These are phyloP conservation scores for Paracorniculantispora psalliotae DNA, from an alignment of 2,329 filamentous ascomycete species.

Conservation along the genomic window DNA sequence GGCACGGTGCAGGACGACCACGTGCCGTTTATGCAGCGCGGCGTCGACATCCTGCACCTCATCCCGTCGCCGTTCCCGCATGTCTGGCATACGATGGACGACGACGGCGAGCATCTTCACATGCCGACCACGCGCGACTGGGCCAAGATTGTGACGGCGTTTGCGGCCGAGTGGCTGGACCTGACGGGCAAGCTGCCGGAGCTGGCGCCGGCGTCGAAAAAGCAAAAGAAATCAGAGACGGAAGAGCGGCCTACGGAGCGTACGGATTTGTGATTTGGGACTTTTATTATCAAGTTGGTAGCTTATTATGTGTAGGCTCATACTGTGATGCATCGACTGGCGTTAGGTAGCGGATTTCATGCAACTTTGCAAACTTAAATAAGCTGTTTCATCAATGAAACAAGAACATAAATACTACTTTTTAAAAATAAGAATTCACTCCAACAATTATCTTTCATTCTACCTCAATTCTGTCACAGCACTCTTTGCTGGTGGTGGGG, in stretches of 20 bases:
- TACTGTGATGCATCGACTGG: not conserved
- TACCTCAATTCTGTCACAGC: too few species aligned
- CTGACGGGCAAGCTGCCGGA: slow-evolving; percentile 42
- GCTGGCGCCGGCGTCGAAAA: slow-evolving; percentile 17
- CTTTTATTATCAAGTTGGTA: not conserved
- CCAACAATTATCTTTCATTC: too few species aligned
- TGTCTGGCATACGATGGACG: slow-evolving; percentile 82
- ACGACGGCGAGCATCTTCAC: slow-evolving; percentile 83
- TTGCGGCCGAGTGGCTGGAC: slow-evolving; percentile 90
- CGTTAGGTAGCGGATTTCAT: slow-evolving; percentile 1
- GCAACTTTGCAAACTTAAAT: not conserved
- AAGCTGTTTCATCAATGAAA: too few species aligned
- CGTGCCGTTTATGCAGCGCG: slow-evolving; percentile 79
- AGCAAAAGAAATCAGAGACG: slow-evolving; percentile 24
- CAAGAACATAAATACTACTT: too few species aligned
- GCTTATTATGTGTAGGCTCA: not conserved
- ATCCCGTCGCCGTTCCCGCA: slow-evolving; percentile 78
- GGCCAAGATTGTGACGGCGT: slow-evolving; percentile 77
- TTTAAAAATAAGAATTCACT: too few species aligned
- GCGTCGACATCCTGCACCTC: slow-evolving; percentile 83
- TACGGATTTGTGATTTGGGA: slow-evolving; percentile 27
- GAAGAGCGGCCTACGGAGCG: slow-evolving; percentile 20
- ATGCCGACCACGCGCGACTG: slow-evolving; percentile 77
- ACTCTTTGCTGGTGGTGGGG: not conserved
- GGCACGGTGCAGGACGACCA: slow-evolving; percentile 78